Base-by-base conservation (phyloP, 768 basidiomycete genomes). In the Tephrocybe sp. region DNA sequence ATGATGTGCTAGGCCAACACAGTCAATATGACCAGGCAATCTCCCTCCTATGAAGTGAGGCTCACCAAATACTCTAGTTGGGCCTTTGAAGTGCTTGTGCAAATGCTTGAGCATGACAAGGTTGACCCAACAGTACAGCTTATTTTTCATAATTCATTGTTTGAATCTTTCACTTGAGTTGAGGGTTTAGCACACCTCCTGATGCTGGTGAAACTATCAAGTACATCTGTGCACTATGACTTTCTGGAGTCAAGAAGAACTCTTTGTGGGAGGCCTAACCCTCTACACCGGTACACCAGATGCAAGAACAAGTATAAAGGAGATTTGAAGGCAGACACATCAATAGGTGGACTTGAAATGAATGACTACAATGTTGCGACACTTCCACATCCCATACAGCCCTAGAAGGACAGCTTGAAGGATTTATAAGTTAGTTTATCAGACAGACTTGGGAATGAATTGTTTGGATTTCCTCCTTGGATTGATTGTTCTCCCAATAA, bases 1-100 rank as follows among this genome's bases (percentile, higher is more conserved):
- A 76, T 79, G 76, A 85, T 86, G 77, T 78, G 80, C n/a, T 82
- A 86, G 61, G 74, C 75, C 66, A 84, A 84, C 62, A 81, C 78
- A 0, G 75, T 83, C 45, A 83, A 84, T 58, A 74, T 82, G 68
- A 79, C 80, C 4, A 69, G 83, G n/a, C 73, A 83, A 30, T 84
- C 82, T 2, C 83, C 83, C 1, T 85, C 83, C 10, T 83, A 86
- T 56, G 83, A 85, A 68, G 75, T 83, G 23, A 74, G 83, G 2
- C 72, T 84, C 8, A 68, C 79, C 17, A 86, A 86, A 62, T 84
- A 86, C 62, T 72, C 79, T 0, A 57, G 66, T 4, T 68, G 84
- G 7, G 76, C 68, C 5, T 84, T 80, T 50, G 84, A 85, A 59
- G 73, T 85, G 18, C 78, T 78, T 54, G 75, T 84, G 5, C 81